Base-by-base conservation (phyloP, 108 stramenopile species). In the Cyclostephanos invisitatus region DNA sequence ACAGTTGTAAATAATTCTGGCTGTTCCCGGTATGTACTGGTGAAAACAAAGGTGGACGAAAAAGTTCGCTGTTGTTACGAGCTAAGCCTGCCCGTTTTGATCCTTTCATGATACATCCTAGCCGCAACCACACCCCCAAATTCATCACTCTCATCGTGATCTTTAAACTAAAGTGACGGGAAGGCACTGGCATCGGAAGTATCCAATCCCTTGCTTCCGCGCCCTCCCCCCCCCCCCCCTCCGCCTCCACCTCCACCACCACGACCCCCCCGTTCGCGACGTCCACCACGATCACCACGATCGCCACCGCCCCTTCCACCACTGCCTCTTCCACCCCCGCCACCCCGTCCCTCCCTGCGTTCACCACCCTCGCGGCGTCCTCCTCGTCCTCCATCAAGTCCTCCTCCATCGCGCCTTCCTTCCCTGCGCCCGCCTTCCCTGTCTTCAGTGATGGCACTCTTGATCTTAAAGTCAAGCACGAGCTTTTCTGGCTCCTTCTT, bases 391-490 rank as follows among this genome's bases (percentile, higher is more conserved):
- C 78, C 85, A 62, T 70, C 38, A 21, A 66, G 57, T 17, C 67
- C 69, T 22, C 83, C 68, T 44, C 77, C 77, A 58, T 72, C 67
- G 20, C 83, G 63, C 61, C 73, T 46, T 67, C 88, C 80, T 64
- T 77, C 73, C 11, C 86, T 61, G 44, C 81, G 75, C 11, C 77
- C 70, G 49, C 58, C 81, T 14, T 81, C 69, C 61, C 83, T 58
- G 24, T 75, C 86, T 53, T 70, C 73, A 58, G 58, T 47, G 63
- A 62, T 77, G 51, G 74, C 59, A 44, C 76, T 77, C 55, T 68
- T 84, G 65, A 88, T 83, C 53, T 83, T 88, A 72, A 95, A 93
- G 63, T 86, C 89, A 70, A 90, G 68, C 15, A 86, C 85, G 48
- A 91, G 77, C n/a, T 77, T 80, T 60, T 84, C 75, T 81, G 88